These are phyloP conservation scores for Escallonia herrerae DNA, from an alignment of 129 eudicot species.

Conservation along the genomic window DNA sequence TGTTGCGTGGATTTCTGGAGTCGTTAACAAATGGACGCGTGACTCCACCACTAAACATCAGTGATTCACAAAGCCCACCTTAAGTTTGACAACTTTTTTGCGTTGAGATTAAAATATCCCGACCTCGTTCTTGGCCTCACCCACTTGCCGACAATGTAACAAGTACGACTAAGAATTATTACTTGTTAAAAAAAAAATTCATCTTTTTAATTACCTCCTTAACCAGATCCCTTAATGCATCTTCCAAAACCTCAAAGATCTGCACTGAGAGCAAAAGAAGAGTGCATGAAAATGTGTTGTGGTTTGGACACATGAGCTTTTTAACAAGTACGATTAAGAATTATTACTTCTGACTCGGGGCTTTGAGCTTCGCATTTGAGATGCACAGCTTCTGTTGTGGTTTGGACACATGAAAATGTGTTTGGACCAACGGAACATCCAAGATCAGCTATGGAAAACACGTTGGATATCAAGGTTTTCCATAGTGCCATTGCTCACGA, in stretches of 20 bases:
- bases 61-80: too few species aligned
- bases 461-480: neutral
- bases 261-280: conserved; percentile 9
- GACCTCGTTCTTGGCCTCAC: too few species aligned
- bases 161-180: too few species aligned
- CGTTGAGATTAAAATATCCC: too few species aligned
- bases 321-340: too few species aligned
- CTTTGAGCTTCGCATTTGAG: conserved; percentile 1
- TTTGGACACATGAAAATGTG: conserved; percentile 7
- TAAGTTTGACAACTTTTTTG: too few species aligned
- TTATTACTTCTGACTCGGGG: neutral
- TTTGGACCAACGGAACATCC: conserved; percentile 24
- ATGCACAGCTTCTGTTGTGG: conserved; percentile 3
- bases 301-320: too few species aligned
- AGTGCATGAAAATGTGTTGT: conserved; percentile 14
- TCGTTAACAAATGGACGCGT: too few species aligned
- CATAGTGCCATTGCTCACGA: neutral
- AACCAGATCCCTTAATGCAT: conserved; percentile 1
- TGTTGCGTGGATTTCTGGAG: too few species aligned
- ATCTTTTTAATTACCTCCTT: neutral
- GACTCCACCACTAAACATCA: too few species aligned
- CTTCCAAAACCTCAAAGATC: neutral
- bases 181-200: too few species aligned
- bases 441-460: conserved; percentile 15
- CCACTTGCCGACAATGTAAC: too few species aligned